These are phyloP conservation scores for Gymnopilus dilepis DNA, from an alignment of 768 basidiomycete species.

Conservation along the genomic window DNA sequence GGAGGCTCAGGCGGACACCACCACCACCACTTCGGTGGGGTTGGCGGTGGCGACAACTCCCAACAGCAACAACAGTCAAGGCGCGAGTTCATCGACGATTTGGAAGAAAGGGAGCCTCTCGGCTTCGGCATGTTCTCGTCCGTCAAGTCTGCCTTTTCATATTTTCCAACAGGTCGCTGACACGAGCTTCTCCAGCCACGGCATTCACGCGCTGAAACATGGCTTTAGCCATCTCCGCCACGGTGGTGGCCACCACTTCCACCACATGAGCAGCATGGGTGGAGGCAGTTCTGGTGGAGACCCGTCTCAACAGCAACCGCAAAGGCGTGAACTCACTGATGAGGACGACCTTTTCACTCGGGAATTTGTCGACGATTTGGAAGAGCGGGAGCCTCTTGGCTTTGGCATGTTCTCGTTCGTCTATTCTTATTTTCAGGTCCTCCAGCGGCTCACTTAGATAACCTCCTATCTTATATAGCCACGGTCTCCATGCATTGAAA, in stretches of 20 bases:
- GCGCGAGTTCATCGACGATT: not conserved
- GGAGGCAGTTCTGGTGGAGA: not conserved
- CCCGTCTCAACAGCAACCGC: not conserved
- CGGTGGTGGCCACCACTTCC: not conserved
- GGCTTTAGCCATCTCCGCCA: not conserved
- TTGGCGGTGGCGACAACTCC: not conserved
- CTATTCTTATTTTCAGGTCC: not conserved
- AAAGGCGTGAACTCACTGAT: too few relatives aligned
- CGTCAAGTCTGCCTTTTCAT: not conserved
- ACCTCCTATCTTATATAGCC: not conserved
- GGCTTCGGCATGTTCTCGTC: constrained; percentile 11
- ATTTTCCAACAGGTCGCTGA: too few relatives aligned
- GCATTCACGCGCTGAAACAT: not conserved
- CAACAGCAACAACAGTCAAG: not conserved
- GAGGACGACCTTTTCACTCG: too few relatives aligned
- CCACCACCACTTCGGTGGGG: not conserved
- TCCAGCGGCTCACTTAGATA: not conserved
- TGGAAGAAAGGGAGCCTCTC: constrained; percentile 5
- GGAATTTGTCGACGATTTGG: constrained; percentile 6
- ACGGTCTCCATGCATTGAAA: not conserved
- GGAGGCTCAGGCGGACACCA: not conserved
- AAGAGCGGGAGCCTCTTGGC: constrained; percentile 13
- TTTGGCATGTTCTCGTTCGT: constrained; percentile 13
- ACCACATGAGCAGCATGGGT: not conserved
- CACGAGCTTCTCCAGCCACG: not conserved